These are phyloP conservation scores for Pleurotus tuber-regium DNA, from an alignment of 768 basidiomycete species.

Conservation along the genomic window DNA sequence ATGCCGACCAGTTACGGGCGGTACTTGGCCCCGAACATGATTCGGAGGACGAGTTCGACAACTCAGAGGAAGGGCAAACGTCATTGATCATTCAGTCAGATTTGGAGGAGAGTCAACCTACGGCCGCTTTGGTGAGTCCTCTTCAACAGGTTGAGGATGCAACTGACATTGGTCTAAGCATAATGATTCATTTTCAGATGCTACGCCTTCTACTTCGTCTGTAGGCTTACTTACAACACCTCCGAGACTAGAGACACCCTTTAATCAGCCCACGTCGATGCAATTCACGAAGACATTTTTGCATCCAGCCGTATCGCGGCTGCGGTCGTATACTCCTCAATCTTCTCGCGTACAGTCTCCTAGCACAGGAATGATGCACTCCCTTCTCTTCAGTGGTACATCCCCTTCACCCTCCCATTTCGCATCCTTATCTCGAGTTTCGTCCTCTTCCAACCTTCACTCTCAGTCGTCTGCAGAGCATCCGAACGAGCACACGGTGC, in stretches of 20 bases:
- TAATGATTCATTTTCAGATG: conserved; percentile 34
- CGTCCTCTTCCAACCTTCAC: conserved; percentile 55
- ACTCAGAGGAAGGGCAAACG: conserved; percentile 41
- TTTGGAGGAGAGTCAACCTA: conserved; percentile 31
- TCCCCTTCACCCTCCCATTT: conserved; percentile 65
- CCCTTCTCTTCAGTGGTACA: conserved; percentile 38
- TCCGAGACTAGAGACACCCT: conserved; percentile 36
- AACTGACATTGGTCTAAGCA: too few relatives aligned
- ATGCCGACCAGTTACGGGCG: conserved; percentile 67
- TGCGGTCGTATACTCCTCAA: conserved; percentile 65
- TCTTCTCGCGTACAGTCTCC: conserved; percentile 39
- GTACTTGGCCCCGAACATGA: conserved; percentile 66
- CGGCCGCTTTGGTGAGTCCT: too few relatives aligned
- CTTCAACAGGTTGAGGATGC: too few relatives aligned
- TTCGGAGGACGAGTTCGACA: conserved; percentile 35
- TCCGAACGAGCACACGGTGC: conserved; percentile 16
- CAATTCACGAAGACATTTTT: conserved; percentile 57
- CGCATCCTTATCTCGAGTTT: conserved; percentile 67
- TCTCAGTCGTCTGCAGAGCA: conserved; percentile 24
- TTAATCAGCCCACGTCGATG: conserved; percentile 27
- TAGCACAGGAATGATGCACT: conserved; percentile 40
- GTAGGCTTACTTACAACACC: conserved; percentile 33
- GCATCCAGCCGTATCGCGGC: conserved; percentile 75
- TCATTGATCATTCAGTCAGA: conserved; percentile 41
- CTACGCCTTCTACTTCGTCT: conserved; percentile 37